These are phyloP conservation scores for Sambucus nigra DNA, from an alignment of 129 eudicot genomes.

Conservation along the genomic window DNA sequence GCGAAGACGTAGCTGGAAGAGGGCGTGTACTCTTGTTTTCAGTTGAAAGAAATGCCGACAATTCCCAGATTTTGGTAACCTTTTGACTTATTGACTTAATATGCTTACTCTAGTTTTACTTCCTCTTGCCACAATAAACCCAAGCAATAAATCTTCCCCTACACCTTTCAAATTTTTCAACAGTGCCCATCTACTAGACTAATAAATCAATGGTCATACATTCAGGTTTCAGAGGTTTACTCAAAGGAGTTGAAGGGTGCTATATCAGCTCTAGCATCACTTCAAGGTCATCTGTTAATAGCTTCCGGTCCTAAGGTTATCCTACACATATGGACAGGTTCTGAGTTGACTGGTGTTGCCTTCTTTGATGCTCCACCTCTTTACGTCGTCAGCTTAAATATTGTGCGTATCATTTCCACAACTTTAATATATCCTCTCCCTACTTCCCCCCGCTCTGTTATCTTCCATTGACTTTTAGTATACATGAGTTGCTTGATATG, in stretches of 20 bases:
- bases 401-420: slow-evolving; percentile 38
- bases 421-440: not conserved
- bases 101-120: not conserved
- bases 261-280: slow-evolving; percentile 89
- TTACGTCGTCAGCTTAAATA: slow-evolving; percentile 94
- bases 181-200: slow-evolving; percentile 1
- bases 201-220: not conserved
- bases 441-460: not conserved
- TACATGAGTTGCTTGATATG: not conserved
- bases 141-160: not conserved
- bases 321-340: slow-evolving; percentile 87
- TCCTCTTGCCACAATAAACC: not conserved
- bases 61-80: slow-evolving; percentile 47
- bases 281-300: slow-evolving; percentile 84
- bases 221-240: slow-evolving; percentile 75
- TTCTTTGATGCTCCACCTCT: slow-evolving; percentile 95
- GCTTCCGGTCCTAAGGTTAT: slow-evolving; percentile 98
- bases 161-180: not conserved
- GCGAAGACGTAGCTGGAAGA: slow-evolving; percentile 98
- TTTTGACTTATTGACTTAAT: not conserved
- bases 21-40: slow-evolving; percentile 91
- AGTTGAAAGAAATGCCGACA: slow-evolving; percentile 61
- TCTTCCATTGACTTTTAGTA: not conserved
- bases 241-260: slow-evolving; percentile 98
- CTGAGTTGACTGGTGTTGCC: slow-evolving; percentile 89